These are phyloP conservation scores for Penstemon newberryi DNA, from an alignment of 257 asterid species.

Conservation along the genomic window DNA sequence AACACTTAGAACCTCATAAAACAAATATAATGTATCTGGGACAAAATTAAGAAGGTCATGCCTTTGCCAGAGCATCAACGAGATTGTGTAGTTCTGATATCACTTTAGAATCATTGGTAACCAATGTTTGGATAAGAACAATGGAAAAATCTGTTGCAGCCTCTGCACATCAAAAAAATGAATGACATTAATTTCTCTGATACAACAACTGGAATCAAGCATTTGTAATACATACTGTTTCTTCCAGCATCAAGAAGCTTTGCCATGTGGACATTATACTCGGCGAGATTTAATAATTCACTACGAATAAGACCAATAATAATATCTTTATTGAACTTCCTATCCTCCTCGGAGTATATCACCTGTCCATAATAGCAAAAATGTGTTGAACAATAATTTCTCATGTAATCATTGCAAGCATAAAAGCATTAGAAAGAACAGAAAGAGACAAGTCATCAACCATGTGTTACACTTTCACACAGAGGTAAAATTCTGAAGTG, in stretches of 20 bases:
- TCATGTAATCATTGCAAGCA: not conserved
- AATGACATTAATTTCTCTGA: slow-evolving; percentile 17
- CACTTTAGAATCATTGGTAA: slow-evolving; percentile 63
- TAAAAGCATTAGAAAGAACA: not conserved
- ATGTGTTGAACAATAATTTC: not conserved
- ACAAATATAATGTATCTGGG: not conserved
- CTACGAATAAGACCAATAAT: slow-evolving; percentile 78
- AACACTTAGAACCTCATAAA: slow-evolving; percentile 32
- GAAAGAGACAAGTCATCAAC: slow-evolving; percentile 1
- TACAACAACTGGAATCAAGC: slow-evolving; percentile 24
- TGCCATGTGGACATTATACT: slow-evolving; percentile 94
- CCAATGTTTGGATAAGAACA: slow-evolving; percentile 72
- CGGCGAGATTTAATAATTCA: slow-evolving; percentile 83
- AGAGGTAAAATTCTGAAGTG: not conserved
- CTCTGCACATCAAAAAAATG: slow-evolving; percentile 56
- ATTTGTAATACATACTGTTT: slow-evolving; percentile 63
- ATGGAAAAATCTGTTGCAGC: slow-evolving; percentile 89
- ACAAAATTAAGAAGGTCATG: slow-evolving; percentile 30
- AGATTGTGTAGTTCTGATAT: slow-evolving; percentile 84
- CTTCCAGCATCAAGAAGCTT: slow-evolving; percentile 94
- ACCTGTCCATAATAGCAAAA: slow-evolving; percentile 54
- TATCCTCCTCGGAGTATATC: slow-evolving; percentile 85
- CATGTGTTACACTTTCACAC: not conserved
- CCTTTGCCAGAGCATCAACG: slow-evolving; percentile 94
- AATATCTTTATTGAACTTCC: slow-evolving; percentile 86